Evolutionary conservation across 2,329 filamentous ascomycete genomes (phyloP).

Genomic region (Cryphonectria japonica): DNA sequence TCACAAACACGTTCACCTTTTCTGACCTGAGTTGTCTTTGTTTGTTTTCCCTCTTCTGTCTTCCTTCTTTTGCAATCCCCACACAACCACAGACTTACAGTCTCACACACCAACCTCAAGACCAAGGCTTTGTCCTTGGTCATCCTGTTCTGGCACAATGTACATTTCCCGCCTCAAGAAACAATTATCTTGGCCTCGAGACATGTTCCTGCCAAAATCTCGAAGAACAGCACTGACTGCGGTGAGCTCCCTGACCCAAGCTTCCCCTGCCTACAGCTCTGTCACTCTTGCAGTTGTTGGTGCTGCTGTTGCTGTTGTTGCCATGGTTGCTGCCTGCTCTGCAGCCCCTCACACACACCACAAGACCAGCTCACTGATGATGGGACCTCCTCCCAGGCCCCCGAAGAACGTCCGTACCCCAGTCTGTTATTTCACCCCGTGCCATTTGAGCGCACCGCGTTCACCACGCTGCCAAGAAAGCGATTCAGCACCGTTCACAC

Average conservation of each 20-base stretch:
- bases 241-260: background rate
- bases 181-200: slow-evolving; percentile 10
- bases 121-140: background rate
- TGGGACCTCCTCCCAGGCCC: background rate
- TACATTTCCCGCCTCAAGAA: background rate
- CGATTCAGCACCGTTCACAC: slow-evolving; percentile 8
- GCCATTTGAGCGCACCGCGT: background rate
- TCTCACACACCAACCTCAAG: background rate
- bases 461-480: background rate
- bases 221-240: background rate
- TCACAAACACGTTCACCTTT: background rate
- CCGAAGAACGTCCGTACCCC: slow-evolving; percentile 14
- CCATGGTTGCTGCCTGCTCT: background rate
- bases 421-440: slow-evolving; percentile 6
- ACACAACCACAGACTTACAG: background rate
- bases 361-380: background rate
- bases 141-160: background rate
- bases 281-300: background rate
- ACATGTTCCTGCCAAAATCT: background rate
- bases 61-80: background rate
- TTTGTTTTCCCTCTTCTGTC: background rate
- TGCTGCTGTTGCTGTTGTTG: too few species aligned
- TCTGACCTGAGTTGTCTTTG: background rate
- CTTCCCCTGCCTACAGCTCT: background rate
- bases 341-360: background rate